phyloP scores from a whole-genome alignment of 768 basidiomycete species.

The Candolleomyces eurysporus region DNA sequence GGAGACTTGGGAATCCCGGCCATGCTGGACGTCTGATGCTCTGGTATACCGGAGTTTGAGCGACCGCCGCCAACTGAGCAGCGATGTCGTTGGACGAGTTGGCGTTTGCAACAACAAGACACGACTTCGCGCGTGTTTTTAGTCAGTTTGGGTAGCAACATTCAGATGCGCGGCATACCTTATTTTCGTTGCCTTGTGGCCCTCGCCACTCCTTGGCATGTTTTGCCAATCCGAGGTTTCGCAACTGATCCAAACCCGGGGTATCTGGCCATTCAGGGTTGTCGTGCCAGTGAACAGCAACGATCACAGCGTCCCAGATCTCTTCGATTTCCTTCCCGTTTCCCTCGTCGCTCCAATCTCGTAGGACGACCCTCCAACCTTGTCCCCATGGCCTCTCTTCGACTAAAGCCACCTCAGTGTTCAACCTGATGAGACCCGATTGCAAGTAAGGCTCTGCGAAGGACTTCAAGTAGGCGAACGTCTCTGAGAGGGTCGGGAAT shows the following conservation, averaged over 20 bases:
- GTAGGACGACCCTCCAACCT: constrained; percentile 40
- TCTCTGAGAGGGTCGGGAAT: constrained; percentile 39
- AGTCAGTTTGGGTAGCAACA: neutral
- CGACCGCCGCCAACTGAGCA: constrained; percentile 39
- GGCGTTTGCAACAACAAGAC: constrained; percentile 48
- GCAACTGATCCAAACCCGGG: constrained; percentile 39
- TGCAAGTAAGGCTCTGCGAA: constrained; percentile 33
- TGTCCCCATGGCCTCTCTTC: constrained; percentile 28
- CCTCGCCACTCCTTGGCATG: constrained; percentile 46
- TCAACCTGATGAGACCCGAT: constrained; percentile 35
- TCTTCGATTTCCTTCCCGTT: constrained; percentile 27
- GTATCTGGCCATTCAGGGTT: constrained; percentile 42
- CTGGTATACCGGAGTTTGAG: constrained; percentile 41
- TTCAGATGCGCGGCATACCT: constrained; percentile 20
- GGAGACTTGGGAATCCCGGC: constrained; percentile 37
- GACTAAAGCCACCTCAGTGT: constrained; percentile 37
- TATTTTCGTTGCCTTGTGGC: constrained; percentile 32
- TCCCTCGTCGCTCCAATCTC: constrained; percentile 30
- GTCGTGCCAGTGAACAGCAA: constrained; percentile 47
- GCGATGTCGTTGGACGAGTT: constrained; percentile 55
- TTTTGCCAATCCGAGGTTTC: constrained; percentile 29
- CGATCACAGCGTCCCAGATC: constrained; percentile 48
- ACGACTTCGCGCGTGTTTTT: constrained; percentile 28
- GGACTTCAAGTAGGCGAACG: constrained; percentile 31
- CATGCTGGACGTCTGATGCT: constrained; percentile 43